These are phyloP conservation scores for Neonectria sp. DNA, from an alignment of 2,329 filamentous ascomycete genomes.

Conservation along the genomic window DNA sequence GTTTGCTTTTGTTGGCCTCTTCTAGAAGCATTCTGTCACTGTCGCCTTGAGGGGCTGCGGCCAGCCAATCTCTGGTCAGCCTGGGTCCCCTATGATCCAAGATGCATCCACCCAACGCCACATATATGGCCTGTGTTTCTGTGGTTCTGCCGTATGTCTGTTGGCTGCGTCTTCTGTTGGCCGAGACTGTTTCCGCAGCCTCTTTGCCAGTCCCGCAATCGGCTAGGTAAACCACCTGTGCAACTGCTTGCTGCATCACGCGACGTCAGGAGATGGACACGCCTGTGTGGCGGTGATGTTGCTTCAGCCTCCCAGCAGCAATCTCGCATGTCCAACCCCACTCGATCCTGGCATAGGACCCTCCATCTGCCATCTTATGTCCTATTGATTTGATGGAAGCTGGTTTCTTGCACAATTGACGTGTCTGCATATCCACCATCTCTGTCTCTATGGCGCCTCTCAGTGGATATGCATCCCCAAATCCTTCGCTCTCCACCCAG, in stretches of 20 bases:
- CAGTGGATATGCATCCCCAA: too few relatives aligned
- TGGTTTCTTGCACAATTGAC: neutral
- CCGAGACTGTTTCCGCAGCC: neutral
- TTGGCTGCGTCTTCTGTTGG: neutral
- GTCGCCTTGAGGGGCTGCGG: neutral
- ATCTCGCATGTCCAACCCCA: slow-evolving; percentile 6
- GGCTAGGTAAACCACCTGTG: neutral
- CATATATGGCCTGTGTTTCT: too few relatives aligned
- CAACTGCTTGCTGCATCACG: slow-evolving; percentile 4
- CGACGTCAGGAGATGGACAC: slow-evolving; percentile 24
- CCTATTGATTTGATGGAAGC: neutral
- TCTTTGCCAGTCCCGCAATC: neutral
- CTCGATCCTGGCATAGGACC: neutral
- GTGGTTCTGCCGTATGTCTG: neutral
- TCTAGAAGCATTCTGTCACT: slow-evolving; percentile 9
- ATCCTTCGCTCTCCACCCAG: neutral
- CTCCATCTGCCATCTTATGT: neutral
- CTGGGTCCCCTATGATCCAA: neutral
- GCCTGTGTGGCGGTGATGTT: neutral
- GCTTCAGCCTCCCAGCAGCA: neutral
- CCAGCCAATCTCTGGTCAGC: neutral
- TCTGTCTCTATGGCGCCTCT: neutral
- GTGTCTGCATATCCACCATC: neutral
- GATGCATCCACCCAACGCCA: too few relatives aligned
- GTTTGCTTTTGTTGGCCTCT: neutral